Conservation (phyloP, 148 eudicot genomes). For the Heliamphora exappendiculata region DNA sequence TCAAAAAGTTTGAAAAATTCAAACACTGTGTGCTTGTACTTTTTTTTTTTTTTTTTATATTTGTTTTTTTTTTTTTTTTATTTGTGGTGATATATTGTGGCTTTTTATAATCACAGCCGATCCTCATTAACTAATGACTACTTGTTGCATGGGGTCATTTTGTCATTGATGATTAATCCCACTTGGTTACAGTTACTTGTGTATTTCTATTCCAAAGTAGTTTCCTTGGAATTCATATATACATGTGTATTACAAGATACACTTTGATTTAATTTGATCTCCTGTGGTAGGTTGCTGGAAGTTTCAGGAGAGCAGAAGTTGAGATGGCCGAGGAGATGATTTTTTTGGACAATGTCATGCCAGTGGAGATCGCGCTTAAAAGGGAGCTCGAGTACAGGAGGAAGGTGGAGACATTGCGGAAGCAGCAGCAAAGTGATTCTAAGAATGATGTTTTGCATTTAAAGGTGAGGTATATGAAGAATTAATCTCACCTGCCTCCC, state of each 20-base stretch:
- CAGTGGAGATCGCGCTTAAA: conserved; percentile 29
- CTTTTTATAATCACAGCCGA: too few relatives aligned
- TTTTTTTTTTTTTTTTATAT: too few relatives aligned
- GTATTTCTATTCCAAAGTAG: not conserved
- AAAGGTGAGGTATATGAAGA: conserved; percentile 9
- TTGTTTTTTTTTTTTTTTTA: too few relatives aligned
- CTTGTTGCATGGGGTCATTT: not conserved
- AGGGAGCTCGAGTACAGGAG: conserved; percentile 28
- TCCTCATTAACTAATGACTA: not conserved
- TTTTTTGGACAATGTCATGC: conserved; percentile 24
- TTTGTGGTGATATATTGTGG: too few relatives aligned
- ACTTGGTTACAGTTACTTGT: not conserved
- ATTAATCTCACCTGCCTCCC: not conserved
- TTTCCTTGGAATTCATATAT: not conserved
- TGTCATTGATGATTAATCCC: not conserved
- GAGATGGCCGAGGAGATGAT: conserved; percentile 29
- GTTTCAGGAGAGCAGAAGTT: not conserved
- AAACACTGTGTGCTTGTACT: too few relatives aligned
- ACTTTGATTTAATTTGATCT: not conserved
- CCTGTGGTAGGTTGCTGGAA: conserved; percentile 12
- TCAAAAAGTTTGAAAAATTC: too few relatives aligned
- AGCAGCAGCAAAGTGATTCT: conserved; percentile 9
- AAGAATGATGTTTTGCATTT: conserved; percentile 1
- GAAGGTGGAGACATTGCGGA: conserved; percentile 19
- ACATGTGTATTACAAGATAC: not conserved